Conservation (phyloP, 2,329 filamentous ascomycete species). For the Teratosphaeria viscida region DNA sequence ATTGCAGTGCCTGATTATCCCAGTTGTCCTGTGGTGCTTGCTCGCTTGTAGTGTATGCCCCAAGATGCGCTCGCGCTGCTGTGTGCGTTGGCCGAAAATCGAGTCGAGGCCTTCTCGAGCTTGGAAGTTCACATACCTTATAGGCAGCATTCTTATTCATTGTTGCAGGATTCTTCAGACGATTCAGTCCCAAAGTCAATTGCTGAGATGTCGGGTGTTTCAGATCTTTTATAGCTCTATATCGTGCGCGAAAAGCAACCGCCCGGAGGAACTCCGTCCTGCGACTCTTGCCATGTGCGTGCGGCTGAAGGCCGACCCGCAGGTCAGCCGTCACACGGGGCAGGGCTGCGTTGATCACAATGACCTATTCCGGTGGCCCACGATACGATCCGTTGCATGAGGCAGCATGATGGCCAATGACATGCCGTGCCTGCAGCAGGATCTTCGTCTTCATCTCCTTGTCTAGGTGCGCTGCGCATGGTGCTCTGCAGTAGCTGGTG, state of each 20-base stretch:
- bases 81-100: too few species aligned
- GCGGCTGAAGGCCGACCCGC: background rate
- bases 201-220: background rate
- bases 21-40: too few species aligned
- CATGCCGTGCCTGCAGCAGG: background rate
- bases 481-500: background rate
- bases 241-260: too few species aligned
- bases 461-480: background rate
- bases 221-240: too few species aligned
- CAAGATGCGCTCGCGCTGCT: too few species aligned
- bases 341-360: background rate
- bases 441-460: background rate
- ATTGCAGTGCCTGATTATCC: too few species aligned
- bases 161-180: background rate
- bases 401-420: background rate
- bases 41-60: too few species aligned
- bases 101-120: too few species aligned
- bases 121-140: too few species aligned
- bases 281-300: background rate
- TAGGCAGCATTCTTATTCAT: too few species aligned
- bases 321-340: background rate
- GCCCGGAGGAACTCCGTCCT: too few species aligned
- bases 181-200: background rate
- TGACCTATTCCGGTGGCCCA: background rate
- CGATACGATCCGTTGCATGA: background rate